phyloP scores from a whole-genome alignment of 2,329 filamentous ascomycete species.

The Esteya vermicola region DNA sequence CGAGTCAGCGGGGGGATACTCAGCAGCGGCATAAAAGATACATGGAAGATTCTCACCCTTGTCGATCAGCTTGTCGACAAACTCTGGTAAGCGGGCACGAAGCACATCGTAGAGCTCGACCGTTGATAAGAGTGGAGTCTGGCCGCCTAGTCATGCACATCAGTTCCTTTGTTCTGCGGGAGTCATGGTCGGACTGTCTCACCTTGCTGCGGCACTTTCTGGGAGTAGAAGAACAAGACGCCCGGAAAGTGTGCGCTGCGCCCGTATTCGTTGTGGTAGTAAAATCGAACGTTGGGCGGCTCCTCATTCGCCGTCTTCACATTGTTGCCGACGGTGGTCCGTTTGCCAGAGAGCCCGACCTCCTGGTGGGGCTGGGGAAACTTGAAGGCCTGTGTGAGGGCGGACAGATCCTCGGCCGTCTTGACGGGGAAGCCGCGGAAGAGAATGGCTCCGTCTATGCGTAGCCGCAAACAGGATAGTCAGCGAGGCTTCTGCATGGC shows the following conservation, averaged over 20 bases:
- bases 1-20: too few species aligned
- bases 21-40: too few species aligned
- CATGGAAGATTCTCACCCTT: too few species aligned
- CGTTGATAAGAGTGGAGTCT: conserved; percentile 8
- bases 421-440: conserved; percentile 6
- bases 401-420: not conserved
- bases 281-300: conserved; percentile 5
- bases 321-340: conserved; percentile 1
- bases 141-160: too few species aligned
- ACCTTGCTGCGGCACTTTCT: conserved; percentile 4
- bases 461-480: too few species aligned
- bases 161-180: too few species aligned
- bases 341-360: conserved; percentile 6
- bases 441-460: conserved; percentile 5
- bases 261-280: conserved; percentile 8
- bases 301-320: conserved; percentile 9
- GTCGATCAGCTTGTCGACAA: conserved; percentile 4
- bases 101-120: conserved; percentile 7
- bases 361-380: conserved; percentile 4
- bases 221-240: conserved; percentile 7
- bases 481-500: too few species aligned
- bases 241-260: conserved; percentile 6
- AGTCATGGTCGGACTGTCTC: too few species aligned
- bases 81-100: conserved; percentile 4
- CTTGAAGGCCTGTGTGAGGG: conserved; percentile 3